Conservation (phyloP, 169 alveolate species). For the Plasmodium sp. region DNA sequence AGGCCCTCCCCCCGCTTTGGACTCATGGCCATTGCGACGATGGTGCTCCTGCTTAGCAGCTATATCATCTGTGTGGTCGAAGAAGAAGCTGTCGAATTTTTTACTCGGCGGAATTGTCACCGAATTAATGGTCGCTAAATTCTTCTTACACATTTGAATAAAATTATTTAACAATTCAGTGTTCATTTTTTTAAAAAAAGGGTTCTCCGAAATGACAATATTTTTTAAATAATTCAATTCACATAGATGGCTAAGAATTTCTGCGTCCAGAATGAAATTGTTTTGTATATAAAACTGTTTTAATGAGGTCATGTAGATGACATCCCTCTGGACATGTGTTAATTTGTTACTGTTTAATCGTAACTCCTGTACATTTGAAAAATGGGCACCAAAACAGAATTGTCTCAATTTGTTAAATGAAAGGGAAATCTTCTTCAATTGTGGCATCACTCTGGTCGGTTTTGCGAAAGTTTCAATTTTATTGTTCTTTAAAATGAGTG, state of each 20-base stretch:
- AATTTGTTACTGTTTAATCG: conserved; percentile 47
- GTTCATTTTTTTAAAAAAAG: conserved; percentile 59
- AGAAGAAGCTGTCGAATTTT: conserved; percentile 15
- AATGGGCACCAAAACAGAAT: conserved; percentile 60
- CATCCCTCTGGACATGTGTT: conserved; percentile 36
- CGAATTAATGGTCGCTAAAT: conserved; percentile 33
- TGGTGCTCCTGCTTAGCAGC: background rate
- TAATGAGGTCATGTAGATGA: conserved; percentile 54
- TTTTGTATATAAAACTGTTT: conserved; percentile 44
- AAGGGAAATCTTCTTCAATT: conserved; percentile 78
- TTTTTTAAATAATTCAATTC: conserved; percentile 50
- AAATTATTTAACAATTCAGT: conserved; percentile 31
- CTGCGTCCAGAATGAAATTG: conserved; percentile 26
- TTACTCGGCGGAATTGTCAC: conserved; percentile 24
- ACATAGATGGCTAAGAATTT: conserved; percentile 17
- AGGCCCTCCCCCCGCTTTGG: background rate
- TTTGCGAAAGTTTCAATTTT: conserved; percentile 70
- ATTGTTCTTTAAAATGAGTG: conserved; percentile 80
- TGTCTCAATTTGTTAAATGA: conserved; percentile 78
- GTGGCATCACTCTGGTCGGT: conserved; percentile 76
- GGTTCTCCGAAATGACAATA: conserved; percentile 55
- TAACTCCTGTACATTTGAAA: conserved; percentile 44
- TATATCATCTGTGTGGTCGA: conserved; percentile 17
- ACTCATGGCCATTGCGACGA: background rate
- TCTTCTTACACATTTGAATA: conserved; percentile 9